A percentile compares a stretch with the other conserved stretches of the same genome.
phyloP scores from a whole-genome alignment of 352 stramenopile genomes.

The Blastocystis sp. region DNA sequence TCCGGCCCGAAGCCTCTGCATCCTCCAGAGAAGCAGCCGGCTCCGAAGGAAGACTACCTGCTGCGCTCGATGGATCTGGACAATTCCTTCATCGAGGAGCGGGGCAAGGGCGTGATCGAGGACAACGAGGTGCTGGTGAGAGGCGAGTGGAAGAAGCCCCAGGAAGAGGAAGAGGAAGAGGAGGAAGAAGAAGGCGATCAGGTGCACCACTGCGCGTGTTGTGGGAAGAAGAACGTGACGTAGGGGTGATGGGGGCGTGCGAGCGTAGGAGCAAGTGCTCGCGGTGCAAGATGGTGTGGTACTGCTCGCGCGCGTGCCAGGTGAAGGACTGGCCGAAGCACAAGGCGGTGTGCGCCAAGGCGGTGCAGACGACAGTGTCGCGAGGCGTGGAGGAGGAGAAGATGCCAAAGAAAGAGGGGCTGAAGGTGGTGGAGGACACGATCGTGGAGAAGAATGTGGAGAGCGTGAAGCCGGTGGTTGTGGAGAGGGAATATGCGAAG shows the following conservation, averaged over 20 bases:
- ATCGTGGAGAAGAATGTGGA: slow-evolving; percentile 58
- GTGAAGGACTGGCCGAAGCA: slow-evolving; percentile 66
- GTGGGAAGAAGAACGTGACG: slow-evolving; percentile 50
- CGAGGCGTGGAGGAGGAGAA: slow-evolving; percentile 13
- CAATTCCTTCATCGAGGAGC: slow-evolving; percentile 32
- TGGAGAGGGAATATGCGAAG: slow-evolving; percentile 62
- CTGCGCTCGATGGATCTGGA: slow-evolving; percentile 31
- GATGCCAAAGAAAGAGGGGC: slow-evolving; percentile 26
- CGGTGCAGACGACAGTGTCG: slow-evolving; percentile 61
- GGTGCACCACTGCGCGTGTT: slow-evolving; percentile 11
- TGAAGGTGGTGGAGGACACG: slow-evolving; percentile 58
- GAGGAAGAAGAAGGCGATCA: background rate
- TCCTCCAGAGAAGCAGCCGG: background rate
- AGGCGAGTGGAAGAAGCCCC: slow-evolving; percentile 50
- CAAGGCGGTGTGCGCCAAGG: slow-evolving; percentile 45
- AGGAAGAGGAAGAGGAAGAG: background rate
- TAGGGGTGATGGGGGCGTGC: background rate
- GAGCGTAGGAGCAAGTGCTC: slow-evolving; percentile 57
- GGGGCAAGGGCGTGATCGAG: slow-evolving; percentile 59
- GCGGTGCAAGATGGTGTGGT: slow-evolving; percentile 58
- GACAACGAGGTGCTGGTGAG: slow-evolving; percentile 61
- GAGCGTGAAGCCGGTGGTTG: slow-evolving; percentile 49
- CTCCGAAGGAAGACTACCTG: background rate
- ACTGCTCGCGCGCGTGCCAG: slow-evolving; percentile 62
- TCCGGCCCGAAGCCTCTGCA: background rate